Percentiles rank a stretch among this genome's conserved stretches.
Conservation (phyloP, 495 filamentous ascomycete species). For the Tuber calosporum region DNA sequence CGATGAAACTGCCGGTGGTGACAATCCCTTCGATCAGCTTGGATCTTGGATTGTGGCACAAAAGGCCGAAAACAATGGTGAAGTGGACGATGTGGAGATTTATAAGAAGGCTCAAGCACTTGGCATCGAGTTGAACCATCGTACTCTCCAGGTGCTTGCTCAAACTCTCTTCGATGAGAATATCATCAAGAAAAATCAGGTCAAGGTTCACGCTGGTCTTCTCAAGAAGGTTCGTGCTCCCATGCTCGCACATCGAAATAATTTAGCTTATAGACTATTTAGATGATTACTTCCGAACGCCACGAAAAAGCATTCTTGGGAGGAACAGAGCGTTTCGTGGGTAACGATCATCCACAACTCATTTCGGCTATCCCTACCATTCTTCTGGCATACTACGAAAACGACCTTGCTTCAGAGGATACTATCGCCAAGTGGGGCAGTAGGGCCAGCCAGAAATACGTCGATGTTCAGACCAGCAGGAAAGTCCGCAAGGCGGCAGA, state of each 20-base stretch:
- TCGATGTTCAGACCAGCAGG: conserved; percentile 79
- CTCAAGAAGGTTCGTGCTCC: conserved; percentile 67
- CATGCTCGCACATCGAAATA: neutral
- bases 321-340: conserved; percentile 86
- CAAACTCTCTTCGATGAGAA: conserved; percentile 89
- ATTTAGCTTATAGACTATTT: conserved; percentile 34
- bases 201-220: conserved; percentile 69
- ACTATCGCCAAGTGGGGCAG: conserved; percentile 82
- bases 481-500: conserved; percentile 93
- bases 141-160: conserved; percentile 81
- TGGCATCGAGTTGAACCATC: conserved; percentile 91
- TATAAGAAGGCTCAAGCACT: conserved; percentile 94
- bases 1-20: conserved; percentile 69
- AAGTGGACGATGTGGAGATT: conserved; percentile 79
- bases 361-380: conserved; percentile 73
- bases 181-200: conserved; percentile 66
- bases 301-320: conserved; percentile 98
- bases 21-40: conserved; percentile 80
- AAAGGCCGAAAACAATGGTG: conserved; percentile 61
- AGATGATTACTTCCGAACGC: conserved; percentile 80
- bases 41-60: conserved; percentile 84
- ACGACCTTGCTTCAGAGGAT: conserved; percentile 80
- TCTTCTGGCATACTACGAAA: conserved; percentile 75
- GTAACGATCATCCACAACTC: conserved; percentile 72
- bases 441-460: conserved; percentile 96